A percentile compares a stretch with the other conserved stretches of the same genome.
phyloP scores from a whole-genome alignment of 192 early-diverging fungal species.

The Thamnidium elegans region DNA sequence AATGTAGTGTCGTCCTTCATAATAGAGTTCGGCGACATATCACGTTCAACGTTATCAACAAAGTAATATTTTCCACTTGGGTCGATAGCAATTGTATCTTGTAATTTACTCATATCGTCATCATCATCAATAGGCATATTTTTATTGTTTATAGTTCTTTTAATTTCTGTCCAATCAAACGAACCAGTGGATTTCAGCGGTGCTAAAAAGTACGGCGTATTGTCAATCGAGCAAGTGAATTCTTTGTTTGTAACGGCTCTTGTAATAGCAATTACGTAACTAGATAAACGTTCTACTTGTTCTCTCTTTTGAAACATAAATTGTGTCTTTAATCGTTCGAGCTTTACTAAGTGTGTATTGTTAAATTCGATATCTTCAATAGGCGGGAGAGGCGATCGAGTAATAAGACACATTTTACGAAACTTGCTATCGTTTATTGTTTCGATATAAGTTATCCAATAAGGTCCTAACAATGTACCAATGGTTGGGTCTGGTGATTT shows the following conservation, averaged over 20 bases:
- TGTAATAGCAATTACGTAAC: conserved; percentile 54
- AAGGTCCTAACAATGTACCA: neutral
- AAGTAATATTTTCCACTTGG: too few relatives aligned
- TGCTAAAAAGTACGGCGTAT: conserved; percentile 55
- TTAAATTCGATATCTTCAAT: conserved; percentile 15
- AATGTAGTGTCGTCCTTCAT: conserved; percentile 23
- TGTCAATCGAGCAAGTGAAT: conserved; percentile 46
- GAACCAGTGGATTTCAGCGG: conserved; percentile 40
- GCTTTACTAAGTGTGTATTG: conserved; percentile 29
- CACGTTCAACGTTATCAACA: too few relatives aligned
- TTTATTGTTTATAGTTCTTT: conserved; percentile 9
- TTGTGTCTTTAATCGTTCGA: conserved; percentile 5
- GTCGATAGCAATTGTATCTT: too few relatives aligned
- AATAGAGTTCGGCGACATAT: too few relatives aligned
- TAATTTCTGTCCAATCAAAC: conserved; percentile 50
- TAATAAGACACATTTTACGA: conserved; percentile 45
- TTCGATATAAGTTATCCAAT: conserved; percentile 36
- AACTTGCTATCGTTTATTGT: conserved; percentile 15
- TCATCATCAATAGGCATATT: conserved; percentile 15
- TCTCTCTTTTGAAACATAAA: conserved; percentile 21
- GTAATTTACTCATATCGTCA: conserved; percentile 1
- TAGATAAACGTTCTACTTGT: conserved; percentile 38
- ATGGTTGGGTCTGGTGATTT: neutral
- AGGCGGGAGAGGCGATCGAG: conserved; percentile 34
- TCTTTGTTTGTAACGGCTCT: conserved; percentile 43